phyloP scores from a whole-genome alignment of 805 yeast species.

The Candida saitoana region DNA sequence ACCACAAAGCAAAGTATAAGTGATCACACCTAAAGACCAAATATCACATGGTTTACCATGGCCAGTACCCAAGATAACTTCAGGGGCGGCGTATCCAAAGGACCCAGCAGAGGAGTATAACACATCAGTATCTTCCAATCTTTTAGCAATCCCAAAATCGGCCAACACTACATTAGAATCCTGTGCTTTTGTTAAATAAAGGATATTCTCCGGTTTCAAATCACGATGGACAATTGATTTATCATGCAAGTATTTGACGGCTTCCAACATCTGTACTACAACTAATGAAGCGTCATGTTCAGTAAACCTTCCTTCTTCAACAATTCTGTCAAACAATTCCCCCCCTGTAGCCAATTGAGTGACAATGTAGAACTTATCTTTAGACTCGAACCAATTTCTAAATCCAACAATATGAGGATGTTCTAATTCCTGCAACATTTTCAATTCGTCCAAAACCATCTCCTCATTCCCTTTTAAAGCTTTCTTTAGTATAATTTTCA shows the following conservation, averaged over 20 bases:
- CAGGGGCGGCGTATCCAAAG: conserved; percentile 97
- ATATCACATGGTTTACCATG: conserved; percentile 95
- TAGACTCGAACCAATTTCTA: conserved; percentile 89
- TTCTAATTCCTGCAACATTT: conserved; percentile 58
- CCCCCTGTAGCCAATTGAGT: conserved; percentile 97
- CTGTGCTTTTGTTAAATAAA: conserved; percentile 54
- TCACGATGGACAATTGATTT: conserved; percentile 87
- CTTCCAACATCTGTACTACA: conserved; percentile 69
- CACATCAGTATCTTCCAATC: conserved; percentile 55
- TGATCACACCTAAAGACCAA: conserved; percentile 92
- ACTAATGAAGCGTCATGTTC: conserved; percentile 82
- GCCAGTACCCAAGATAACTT: conserved; percentile 73
- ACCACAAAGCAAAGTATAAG: conserved; percentile 87
- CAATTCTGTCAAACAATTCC: conserved; percentile 84
- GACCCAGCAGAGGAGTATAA: conserved; percentile 81
- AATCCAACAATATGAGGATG: conserved; percentile 90
- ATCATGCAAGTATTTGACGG: conserved; percentile 73
- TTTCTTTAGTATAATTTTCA: conserved; percentile 83
- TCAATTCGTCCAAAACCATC: conserved; percentile 74
- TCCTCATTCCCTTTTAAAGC: conserved; percentile 76
- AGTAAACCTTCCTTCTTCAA: conserved; percentile 76
- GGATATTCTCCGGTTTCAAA: conserved; percentile 88
- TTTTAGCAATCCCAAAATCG: conserved; percentile 93
- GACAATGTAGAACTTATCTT: conserved; percentile 87
- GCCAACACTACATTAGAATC: conserved; percentile 80